Conservation (phyloP, 2,329 filamentous ascomycete genomes). For the Phyllosticta citriasiana region DNA sequence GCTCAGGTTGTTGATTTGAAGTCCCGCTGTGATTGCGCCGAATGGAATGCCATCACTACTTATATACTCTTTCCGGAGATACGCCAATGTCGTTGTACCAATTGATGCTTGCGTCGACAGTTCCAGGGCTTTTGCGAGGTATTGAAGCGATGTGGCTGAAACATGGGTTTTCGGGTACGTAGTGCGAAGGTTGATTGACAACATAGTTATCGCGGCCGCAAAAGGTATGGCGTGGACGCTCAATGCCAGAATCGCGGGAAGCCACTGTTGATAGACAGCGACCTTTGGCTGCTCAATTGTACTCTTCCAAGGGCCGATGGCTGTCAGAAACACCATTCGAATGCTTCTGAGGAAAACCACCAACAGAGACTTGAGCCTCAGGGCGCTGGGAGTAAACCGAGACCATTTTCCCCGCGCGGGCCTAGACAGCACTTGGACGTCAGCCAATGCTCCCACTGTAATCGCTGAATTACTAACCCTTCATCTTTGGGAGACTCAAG, state of each 20-base stretch:
- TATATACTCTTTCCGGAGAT: neutral
- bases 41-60: neutral
- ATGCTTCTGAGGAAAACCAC: neutral
- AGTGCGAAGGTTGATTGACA: neutral
- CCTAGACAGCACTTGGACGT: neutral
- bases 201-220: neutral
- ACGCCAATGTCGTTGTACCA: neutral
- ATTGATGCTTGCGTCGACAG: neutral
- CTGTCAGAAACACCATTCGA: neutral
- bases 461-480: no score
- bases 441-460: no score
- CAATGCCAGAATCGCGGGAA: neutral
- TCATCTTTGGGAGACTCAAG: no score
- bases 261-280: neutral
- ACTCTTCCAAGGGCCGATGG: neutral
- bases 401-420: neutral
- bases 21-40: neutral
- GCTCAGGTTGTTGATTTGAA: neutral
- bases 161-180: neutral
- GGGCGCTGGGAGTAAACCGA: neutral
- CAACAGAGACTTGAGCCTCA: neutral
- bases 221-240: neutral
- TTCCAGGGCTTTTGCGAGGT: neutral
- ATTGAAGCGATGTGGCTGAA: neutral
- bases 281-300: neutral